phyloP scores from a whole-genome alignment of 2,329 filamentous ascomycete genomes.

The Aureobasidium sp. region DNA sequence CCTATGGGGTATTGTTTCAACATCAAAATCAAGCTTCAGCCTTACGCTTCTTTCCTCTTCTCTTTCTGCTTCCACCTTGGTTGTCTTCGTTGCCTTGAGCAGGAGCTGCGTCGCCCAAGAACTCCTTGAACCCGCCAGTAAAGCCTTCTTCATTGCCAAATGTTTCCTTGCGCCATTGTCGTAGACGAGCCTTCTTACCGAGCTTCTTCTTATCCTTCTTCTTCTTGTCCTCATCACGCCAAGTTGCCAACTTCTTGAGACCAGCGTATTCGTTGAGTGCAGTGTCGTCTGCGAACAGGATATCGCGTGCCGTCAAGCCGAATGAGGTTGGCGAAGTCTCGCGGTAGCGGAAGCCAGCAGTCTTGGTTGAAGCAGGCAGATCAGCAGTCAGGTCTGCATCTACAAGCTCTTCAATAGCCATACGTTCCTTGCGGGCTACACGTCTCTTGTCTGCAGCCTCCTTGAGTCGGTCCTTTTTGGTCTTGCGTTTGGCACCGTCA shows the following conservation, averaged over 20 bases:
- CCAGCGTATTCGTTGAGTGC: slow-evolving; percentile 86
- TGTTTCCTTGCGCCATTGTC: slow-evolving; percentile 72
- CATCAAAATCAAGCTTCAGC: slow-evolving; percentile 19
- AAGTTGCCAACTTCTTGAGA: slow-evolving; percentile 88
- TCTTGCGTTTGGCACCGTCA: slow-evolving; percentile 27
- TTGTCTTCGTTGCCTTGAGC: slow-evolving; percentile 25
- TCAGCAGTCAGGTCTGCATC: slow-evolving; percentile 74
- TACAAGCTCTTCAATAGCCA: slow-evolving; percentile 78
- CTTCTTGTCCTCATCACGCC: slow-evolving; percentile 85
- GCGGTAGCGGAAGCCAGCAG: slow-evolving; percentile 73
- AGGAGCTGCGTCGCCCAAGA: slow-evolving; percentile 24
- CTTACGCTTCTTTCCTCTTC: slow-evolving; percentile 32
- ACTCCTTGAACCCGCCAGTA: slow-evolving; percentile 34
- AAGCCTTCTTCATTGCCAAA: slow-evolving; percentile 55
- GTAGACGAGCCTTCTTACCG: slow-evolving; percentile 83
- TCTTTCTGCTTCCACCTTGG: slow-evolving; percentile 31
- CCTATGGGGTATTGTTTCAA: not conserved
- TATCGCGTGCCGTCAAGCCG: slow-evolving; percentile 82
- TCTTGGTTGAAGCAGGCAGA: slow-evolving; percentile 44
- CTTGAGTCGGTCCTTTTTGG: slow-evolving; percentile 40
- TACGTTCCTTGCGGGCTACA: slow-evolving; percentile 70
- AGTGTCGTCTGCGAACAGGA: slow-evolving; percentile 80
- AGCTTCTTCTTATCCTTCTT: slow-evolving; percentile 78
- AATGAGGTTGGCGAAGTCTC: slow-evolving; percentile 88
- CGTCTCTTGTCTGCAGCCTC: slow-evolving; percentile 55